Evolutionary conservation across 2,329 filamentous ascomycete species (phyloP), one percentile per base, ranked within the genome.

Genomic region (Colletotrichum chrysophilum): DNA sequence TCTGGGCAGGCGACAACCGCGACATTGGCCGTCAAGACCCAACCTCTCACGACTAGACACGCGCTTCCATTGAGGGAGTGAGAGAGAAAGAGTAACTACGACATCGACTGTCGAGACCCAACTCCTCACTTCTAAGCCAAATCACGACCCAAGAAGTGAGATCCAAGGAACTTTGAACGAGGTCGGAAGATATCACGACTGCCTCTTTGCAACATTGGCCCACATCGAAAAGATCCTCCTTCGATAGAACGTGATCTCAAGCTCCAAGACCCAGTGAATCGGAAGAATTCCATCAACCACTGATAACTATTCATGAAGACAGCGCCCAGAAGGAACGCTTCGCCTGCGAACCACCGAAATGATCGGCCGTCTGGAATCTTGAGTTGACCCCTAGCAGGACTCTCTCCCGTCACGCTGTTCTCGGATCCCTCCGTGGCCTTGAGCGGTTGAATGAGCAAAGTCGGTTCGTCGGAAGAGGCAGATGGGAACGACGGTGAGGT

Each of bases 291-390:
- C 2, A 3, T 48, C 43, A 13, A 1, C 12, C 18, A 21, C n/a
- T 13, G n/a, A 12, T 3, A 3, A 21, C 0, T 3, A 5, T 0
- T 13, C 5, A 48, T 48, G 10, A 48, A 13, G 5, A 21, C 0
- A 48, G 0, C n/a, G 36, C 36, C 16, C 4, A 43, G 36, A 18
- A 43, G 8, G 18, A 18, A 43, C 2, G 10, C 18, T 0, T 48
- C 18, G 38, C 18, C 43, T 21, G n/a, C 1, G 9, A 48, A 21
- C 1, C 43, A 13, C n/a, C 1, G 0, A 0, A 12, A 48, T 7
- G 10, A 0, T 7, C n/a, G 10, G n/a, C 13, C 10, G 43, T 21
- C 38, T 43, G 38, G 38, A 18, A 10, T 43, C 18, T 43, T 12
- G 38, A 43, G 18, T n/a, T 43, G 18, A 3, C 3, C 4, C 5